Evolutionary conservation across 2,329 filamentous ascomycete species (phyloP), one percentile per base, ranked within the genome.

Genomic region (Beauveria asiatica): DNA sequence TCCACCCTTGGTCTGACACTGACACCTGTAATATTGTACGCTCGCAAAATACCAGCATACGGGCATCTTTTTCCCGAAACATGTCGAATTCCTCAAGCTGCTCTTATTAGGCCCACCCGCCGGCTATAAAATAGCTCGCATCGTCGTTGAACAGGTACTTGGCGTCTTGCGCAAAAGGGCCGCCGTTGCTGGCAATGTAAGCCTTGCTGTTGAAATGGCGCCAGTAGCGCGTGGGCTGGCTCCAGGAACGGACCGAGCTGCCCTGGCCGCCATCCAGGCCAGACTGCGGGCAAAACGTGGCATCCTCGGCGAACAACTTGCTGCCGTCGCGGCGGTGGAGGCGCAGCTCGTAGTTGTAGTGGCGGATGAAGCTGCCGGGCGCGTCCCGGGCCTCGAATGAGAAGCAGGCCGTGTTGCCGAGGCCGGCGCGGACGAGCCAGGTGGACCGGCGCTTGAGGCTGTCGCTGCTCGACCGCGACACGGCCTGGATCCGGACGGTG

Each of bases 371-470:
- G 71, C 78, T 83, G 3, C 83, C 83, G 1, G 83, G 72, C 0
- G 78, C 78, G 62, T 86, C 83, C 11, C 69, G 70, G 0, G 82
- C 83, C 70, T 87, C 84, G 63, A 87, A 86, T 0, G 83, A 86
- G 67, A 76, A 76, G 70, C 84, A 87, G 27, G 60, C 81, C 62
- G 74, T 78, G 68, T 83, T 83, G 5, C 70, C 81, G 2, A 86
- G 79, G 13, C 83, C 83, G 0, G 78, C 67, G 60, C 76, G 78
- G 25, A 83, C 79, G 0, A 74, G 80, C 77, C 78, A 84, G 66
- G 75, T 83, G 16, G 80, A 78, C 60, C 78, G 73, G 59, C 78
- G 71, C 61, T 84, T 79, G 53, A 84, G 76, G 1, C 74, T 65
- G 0, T 74, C 76, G 50, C 67, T 72, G 69, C 78, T 83, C 27